Evolutionary conservation across 345 rosid genomes (phyloP), one percentile per base, ranked within the genome.

Genomic region (Heritiera littoralis): DNA sequence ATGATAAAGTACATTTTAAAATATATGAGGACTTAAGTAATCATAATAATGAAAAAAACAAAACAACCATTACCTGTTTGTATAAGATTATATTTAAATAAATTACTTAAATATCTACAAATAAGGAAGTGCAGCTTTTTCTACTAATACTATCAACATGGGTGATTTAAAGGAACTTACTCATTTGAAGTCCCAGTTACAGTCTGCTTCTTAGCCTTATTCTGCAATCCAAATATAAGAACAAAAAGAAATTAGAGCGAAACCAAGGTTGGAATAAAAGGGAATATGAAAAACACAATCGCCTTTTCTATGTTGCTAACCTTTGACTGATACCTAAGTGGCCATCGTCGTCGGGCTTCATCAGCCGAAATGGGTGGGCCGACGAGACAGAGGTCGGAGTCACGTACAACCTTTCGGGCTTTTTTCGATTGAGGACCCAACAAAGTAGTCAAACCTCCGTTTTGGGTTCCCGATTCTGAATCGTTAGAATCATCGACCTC

Each of bases 301-400:
- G 2, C 9, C 4, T 2, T 48, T 30, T 48, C 13, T 0, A 17
- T 54, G 17, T 2, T 5, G 48, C 63, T 35, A 9, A 54, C 64
- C 17, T 54, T 72, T 5, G 32, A 54, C 48, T 30, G 64, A 55
- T 72, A 72, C 35, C 76, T 72, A 30, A 0, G 10, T 2, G 64
- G 64, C 76, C 76, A 72, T 52, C 76, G 63, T 35, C 17, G 30
- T 54, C 49, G 64, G 30, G 76, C 76, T 55, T 54, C 49, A 54
- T 38, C 28, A 0, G 76, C 32, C 2, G 32, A 8, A 38, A 72
- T 72, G 30, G 75, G 46, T 54, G 49, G 64, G 3, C 64, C 64
- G 4, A 54, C 32, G 30, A 72, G 49, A 72, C 49, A 54, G 9
- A 54, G 76, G 17, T 72, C 64, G 48, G 61, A 55, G 59, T 72